These are phyloP conservation scores for Xylariales sp. DNA, from an alignment of 2,329 filamentous ascomycete genomes.

Conservation along the genomic window DNA sequence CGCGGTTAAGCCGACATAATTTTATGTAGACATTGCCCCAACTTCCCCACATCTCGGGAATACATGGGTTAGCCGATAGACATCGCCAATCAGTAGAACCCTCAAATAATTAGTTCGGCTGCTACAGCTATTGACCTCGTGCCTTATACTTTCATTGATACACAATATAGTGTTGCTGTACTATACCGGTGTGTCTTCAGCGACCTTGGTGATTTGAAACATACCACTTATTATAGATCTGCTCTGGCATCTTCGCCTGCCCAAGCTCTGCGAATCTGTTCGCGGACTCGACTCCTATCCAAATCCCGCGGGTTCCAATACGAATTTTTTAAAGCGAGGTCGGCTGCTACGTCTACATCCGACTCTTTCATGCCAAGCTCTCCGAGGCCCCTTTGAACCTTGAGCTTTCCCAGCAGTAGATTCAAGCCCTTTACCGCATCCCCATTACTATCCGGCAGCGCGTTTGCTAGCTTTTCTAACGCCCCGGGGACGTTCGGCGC, in stretches of 20 bases:
- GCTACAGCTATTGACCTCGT: no score
- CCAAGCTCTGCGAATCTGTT: constrained; percentile 70
- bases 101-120: no score
- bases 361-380: constrained; percentile 69
- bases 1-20: no score
- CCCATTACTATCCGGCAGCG: neutral
- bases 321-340: constrained; percentile 67
- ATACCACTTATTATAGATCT: constrained; percentile 40
- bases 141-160: no score
- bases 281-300: constrained; percentile 62
- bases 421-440: constrained; percentile 45
- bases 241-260: constrained; percentile 65
- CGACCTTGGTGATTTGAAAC: no score
- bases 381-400: constrained; percentile 64
- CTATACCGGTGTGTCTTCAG: no score
- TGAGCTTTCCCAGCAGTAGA: constrained; percentile 62
- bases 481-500: neutral
- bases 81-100: no score
- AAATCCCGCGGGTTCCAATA: constrained; percentile 70
- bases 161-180: no score
- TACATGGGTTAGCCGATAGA: no score
- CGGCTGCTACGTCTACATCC: constrained; percentile 69
- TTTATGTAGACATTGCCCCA: no score
- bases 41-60: no score
- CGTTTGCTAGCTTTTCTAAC: neutral